Conservation (phyloP, 345 rosid species). For the Hevea brasiliensis region DNA sequence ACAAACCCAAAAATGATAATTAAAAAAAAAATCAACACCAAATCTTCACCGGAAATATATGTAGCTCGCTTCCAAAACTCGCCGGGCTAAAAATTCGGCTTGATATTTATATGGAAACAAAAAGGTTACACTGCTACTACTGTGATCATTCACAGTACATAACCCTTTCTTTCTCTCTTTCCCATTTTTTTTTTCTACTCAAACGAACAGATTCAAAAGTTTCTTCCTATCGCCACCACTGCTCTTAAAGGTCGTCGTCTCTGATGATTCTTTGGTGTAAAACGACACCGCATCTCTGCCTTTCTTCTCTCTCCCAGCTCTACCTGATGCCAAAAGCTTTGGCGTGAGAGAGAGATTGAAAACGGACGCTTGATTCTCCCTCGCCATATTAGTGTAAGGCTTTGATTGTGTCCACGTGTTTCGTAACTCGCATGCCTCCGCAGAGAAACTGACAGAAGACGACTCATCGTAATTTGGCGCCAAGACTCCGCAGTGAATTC, state of each 20-base stretch:
- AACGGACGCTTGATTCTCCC: constrained; percentile 32
- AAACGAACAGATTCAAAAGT: constrained; percentile 69
- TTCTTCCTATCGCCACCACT: constrained; percentile 35
- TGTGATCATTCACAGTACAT: neutral
- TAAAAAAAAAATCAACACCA: neutral
- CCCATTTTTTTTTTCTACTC: constrained; percentile 1
- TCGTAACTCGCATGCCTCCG: constrained; percentile 8
- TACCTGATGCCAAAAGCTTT: constrained; percentile 11
- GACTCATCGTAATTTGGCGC: constrained; percentile 32
- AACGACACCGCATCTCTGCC: constrained; percentile 33
- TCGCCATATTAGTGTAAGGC: constrained; percentile 14
- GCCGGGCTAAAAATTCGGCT: constrained; percentile 26
- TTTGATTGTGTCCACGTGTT: constrained; percentile 23
- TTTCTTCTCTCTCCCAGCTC: constrained; percentile 30
- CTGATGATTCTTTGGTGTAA: constrained; percentile 40
- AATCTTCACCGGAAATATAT: neutral
- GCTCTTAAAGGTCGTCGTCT: constrained; percentile 36
- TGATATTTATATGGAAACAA: constrained; percentile 1
- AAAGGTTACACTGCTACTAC: neutral
- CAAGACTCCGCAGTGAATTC: constrained; percentile 19
- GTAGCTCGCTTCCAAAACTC: constrained; percentile 5
- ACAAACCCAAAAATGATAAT: neutral
- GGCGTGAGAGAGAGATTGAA: constrained; percentile 28
- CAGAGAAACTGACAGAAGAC: constrained; percentile 23
- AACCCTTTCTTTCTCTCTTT: neutral